Evolutionary conservation across 768 basidiomycete genomes (phyloP).

Genomic region (Psilocybe cyanescens): DNA sequence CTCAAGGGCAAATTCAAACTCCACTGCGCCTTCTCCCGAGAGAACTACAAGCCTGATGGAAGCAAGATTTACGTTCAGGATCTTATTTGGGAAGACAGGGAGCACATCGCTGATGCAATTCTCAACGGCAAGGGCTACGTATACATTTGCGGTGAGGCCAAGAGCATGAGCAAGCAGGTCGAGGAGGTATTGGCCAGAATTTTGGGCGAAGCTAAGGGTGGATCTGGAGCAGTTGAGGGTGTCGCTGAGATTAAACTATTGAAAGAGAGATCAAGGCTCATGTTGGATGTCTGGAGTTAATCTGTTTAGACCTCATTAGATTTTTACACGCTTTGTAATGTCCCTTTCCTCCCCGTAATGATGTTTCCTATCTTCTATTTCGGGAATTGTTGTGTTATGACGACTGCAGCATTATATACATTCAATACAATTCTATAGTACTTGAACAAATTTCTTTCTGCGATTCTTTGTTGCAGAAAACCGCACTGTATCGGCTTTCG

Average conservation of each 20-base stretch:
- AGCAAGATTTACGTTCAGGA: conserved; percentile 99
- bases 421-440: neutral
- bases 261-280: conserved; percentile 89
- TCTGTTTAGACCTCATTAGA: conserved; percentile 13
- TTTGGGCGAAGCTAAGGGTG: conserved; percentile 94
- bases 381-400: neutral
- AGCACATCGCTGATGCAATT: conserved; percentile 85
- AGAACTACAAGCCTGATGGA: conserved; percentile 87
- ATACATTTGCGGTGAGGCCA: conserved; percentile 97
- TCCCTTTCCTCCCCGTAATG: neutral
- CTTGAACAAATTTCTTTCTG: neutral
- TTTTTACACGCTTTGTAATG: conserved; percentile 15
- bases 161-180: conserved; percentile 94
- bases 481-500: neutral
- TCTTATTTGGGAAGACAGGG: conserved; percentile 85
- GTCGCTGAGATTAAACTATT: conserved; percentile 90
- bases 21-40: conserved; percentile 89
- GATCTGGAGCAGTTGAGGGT: conserved; percentile 85
- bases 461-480: neutral
- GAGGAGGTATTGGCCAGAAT: conserved; percentile 86
- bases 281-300: conserved; percentile 91
- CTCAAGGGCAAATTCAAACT: conserved; percentile 91
- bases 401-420: conserved; percentile 1
- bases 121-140: conserved; percentile 96
- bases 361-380: neutral